These are phyloP conservation scores for Pseudogymnoascus sp. DNA, from an alignment of 2,329 filamentous ascomycete species.

Conservation along the genomic window DNA sequence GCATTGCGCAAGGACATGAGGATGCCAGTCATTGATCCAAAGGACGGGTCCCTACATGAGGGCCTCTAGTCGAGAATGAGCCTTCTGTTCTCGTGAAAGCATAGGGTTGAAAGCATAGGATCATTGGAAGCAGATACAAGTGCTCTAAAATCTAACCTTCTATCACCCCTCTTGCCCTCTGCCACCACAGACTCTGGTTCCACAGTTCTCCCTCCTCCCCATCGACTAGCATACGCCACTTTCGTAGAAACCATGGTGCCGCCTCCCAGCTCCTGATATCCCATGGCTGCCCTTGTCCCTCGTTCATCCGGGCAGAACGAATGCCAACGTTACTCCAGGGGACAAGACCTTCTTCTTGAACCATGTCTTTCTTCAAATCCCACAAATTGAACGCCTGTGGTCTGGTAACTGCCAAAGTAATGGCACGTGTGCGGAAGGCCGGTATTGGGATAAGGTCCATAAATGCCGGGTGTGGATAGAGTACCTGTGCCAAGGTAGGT, in stretches of 20 bases:
- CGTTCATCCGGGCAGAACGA: neutral
- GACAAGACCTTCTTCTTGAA: constrained; percentile 23
- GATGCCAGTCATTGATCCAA: constrained; percentile 35
- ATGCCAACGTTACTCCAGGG: constrained; percentile 14
- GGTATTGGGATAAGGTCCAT: constrained; percentile 32
- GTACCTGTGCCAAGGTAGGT: constrained; percentile 32
- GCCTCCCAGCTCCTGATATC: constrained; percentile 23
- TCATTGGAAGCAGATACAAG: too few relatives aligned
- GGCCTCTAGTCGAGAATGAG: constrained; percentile 36
- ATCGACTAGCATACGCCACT: constrained; percentile 23
- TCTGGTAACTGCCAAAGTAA: constrained; percentile 26
- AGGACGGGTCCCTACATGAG: constrained; percentile 36
- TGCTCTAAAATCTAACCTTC: neutral
- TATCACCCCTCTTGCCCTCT: neutral
- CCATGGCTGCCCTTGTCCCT: constrained; percentile 27
- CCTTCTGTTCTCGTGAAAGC: too few relatives aligned
- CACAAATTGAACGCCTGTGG: constrained; percentile 27
- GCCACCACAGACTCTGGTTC: neutral
- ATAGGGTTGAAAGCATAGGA: too few relatives aligned
- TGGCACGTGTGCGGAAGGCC: constrained; percentile 26
- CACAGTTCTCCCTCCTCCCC: constrained; percentile 23
- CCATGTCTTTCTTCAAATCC: constrained; percentile 33
- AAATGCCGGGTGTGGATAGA: constrained; percentile 31
- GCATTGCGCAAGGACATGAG: constrained; percentile 21
- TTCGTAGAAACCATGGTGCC: constrained; percentile 27